These are phyloP conservation scores for Heracleum sosnowskyi DNA, from an alignment of 129 eudicot species.

Conservation along the genomic window DNA sequence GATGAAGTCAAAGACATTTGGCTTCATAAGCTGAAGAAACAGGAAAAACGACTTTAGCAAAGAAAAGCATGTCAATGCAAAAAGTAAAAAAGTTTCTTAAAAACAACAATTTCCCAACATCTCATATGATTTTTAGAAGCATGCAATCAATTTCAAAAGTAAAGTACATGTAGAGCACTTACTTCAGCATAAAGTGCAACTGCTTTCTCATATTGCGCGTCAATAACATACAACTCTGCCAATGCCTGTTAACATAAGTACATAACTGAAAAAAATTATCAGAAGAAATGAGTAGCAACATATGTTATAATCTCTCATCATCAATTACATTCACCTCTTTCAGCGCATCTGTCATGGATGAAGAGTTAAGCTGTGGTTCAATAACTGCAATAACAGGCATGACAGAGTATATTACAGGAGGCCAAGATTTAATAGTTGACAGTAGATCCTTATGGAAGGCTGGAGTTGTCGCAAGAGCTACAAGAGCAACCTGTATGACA, in stretches of 20 bases:
- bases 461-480: slow-evolving; percentile 81
- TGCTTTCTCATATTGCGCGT: slow-evolving; percentile 79
- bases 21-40: slow-evolving; percentile 63
- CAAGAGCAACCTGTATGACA: slow-evolving; percentile 70
- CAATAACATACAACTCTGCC: slow-evolving; percentile 88
- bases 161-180: slow-evolving; percentile 27
- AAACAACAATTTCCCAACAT: not conserved
- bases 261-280: slow-evolving; percentile 6
- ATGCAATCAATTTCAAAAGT: not conserved
- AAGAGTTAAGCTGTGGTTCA: slow-evolving; percentile 83
- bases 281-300: slow-evolving; percentile 10
- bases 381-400: slow-evolving; percentile 71
- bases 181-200: slow-evolving; percentile 94
- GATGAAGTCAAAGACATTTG: slow-evolving; percentile 82
- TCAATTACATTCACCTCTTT: slow-evolving; percentile 54
- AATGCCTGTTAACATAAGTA: slow-evolving; percentile 55
- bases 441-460: slow-evolving; percentile 84
- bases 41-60: slow-evolving; percentile 1
- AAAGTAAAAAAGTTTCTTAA: not conserved
- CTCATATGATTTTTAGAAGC: not conserved
- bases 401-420: slow-evolving; percentile 72
- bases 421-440: slow-evolving; percentile 86
- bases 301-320: not conserved
- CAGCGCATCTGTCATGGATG: slow-evolving; percentile 69
- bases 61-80: not conserved